Conservation (phyloP, 176 grass and related monocot genomes). For the Cocos nucifera region DNA sequence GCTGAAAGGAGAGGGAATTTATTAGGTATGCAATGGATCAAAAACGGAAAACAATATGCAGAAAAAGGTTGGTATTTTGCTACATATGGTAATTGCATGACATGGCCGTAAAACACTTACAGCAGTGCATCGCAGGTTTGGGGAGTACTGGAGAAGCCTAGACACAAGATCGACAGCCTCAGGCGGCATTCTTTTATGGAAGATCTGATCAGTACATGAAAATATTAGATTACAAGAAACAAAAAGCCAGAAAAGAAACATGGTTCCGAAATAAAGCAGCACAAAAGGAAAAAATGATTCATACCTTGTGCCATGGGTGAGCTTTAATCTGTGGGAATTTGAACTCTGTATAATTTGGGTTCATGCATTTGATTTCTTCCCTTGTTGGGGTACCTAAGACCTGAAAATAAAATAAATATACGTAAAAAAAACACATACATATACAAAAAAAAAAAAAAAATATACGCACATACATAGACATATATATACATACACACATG, state of each 20-base stretch:
- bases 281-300: not conserved
- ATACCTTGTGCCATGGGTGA: constrained; percentile 82
- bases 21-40: not conserved
- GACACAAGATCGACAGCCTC: constrained; percentile 93
- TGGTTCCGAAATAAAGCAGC: not conserved
- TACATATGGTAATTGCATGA: not conserved
- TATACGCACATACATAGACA: too few relatives aligned
- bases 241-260: not conserved
- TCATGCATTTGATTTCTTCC: constrained; percentile 93
- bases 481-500: too few relatives aligned
- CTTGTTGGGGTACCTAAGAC: constrained; percentile 82
- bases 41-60: not conserved
- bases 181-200: constrained; percentile 87
- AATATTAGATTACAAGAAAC: not conserved
- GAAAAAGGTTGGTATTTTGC: not conserved
- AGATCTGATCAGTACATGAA: constrained; percentile 43
- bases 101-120: constrained; percentile 34
- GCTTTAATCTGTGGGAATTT: constrained; percentile 87
- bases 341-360: constrained; percentile 74
- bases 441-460: too few relatives aligned
- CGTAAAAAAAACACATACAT: too few relatives aligned
- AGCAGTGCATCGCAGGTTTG: constrained; percentile 72
- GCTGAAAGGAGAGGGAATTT: constrained; percentile 26
- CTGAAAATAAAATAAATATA: constrained; percentile 12
- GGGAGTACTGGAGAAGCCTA: constrained; percentile 83